Evolutionary conservation across 768 basidiomycete genomes (phyloP).

Genomic region (Gymnopilus junonius): DNA sequence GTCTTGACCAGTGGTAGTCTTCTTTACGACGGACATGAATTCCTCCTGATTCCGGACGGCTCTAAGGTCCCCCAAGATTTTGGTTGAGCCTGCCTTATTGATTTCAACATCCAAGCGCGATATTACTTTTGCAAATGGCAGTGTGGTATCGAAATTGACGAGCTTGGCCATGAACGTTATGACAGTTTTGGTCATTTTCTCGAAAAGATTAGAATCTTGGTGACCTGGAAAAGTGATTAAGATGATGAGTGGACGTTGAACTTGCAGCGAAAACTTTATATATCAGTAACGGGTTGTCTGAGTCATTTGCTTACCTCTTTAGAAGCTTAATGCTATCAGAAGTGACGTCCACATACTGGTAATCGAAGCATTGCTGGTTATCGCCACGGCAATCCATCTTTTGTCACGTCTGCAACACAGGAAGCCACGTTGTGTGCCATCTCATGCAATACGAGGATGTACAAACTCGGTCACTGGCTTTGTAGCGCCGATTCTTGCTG

Average conservation of each 20-base stretch:
- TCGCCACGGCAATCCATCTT: background rate
- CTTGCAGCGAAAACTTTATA: too few relatives aligned
- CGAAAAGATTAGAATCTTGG: background rate
- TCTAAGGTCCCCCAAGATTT: conserved; percentile 27
- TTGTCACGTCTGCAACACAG: background rate
- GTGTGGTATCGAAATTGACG: conserved; percentile 45
- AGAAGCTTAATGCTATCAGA: background rate
- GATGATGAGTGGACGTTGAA: too few relatives aligned
- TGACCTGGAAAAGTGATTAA: background rate
- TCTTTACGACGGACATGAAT: conserved; percentile 36
- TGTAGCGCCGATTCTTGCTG: too few relatives aligned
- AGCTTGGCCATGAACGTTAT: conserved; percentile 42
- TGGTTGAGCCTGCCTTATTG: conserved; percentile 40
- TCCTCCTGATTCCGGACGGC: conserved; percentile 38
- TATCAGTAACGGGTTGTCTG: background rate
- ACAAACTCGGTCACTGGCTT: too few relatives aligned
- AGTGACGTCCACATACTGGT: background rate
- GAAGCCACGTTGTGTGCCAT: background rate
- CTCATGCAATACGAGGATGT: too few relatives aligned
- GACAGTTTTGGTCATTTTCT: conserved; percentile 25
- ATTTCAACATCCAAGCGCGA: conserved; percentile 46
- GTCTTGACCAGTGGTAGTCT: conserved; percentile 36
- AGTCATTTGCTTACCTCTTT: background rate
- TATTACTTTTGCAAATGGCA: conserved; percentile 45
- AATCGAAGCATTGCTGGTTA: background rate